Base-by-base conservation (phyloP, 139 green algal genomes). In the Tetradesmus lagerheimii region DNA sequence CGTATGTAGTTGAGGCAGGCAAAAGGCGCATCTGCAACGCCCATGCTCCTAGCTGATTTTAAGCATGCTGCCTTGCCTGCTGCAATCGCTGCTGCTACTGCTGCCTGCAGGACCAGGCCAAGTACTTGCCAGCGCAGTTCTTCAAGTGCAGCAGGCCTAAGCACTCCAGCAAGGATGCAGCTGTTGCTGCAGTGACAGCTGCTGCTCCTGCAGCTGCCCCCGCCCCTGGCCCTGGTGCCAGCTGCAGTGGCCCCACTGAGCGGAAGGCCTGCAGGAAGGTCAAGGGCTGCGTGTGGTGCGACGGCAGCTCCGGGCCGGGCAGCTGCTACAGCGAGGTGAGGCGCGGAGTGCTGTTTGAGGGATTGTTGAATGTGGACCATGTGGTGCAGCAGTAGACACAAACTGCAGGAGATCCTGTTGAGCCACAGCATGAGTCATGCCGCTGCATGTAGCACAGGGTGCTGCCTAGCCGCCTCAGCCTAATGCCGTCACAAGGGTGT, bases 131-230 rank as follows among this genome's bases (percentile, higher is more conserved):
- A 20, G 71, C 71, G 12, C 71, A 79, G 71, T 79, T 79, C 31
- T 79, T 79, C 71, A 41, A 79, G 71, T 79, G 71, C 71, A 79
- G 31, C 71, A 79, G 41, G 71, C 71, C 71, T 25, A 71, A 71
- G 57, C 57, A 6, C 23, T 16, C 57, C 57, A 71, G 20, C 57
- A n/a, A 71, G 8, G 57, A 71, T 8, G 57, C 57, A 71, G 57
- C 23, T 71, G 57, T 71, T 20, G 57, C 57, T 27, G 57, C 57
- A n/a, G n/a, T n/a, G n/a, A n/a, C n/a, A n/a, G n/a, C n/a, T n/a
- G n/a, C n/a, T n/a, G n/a, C n/a, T n/a, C n/a, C n/a, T n/a, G n/a
- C n/a, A n/a, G n/a, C n/a, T 75, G 64, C 14, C 23, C 64, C 64
- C 29, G 64, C 15, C 64, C 64, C 64, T 29, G 71, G 71, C 71